A percentile compares a stretch with the other conserved stretches of the same genome.
Conservation (phyloP, 2,329 filamentous ascomycete species). For the Colletotrichum plurivorum region DNA sequence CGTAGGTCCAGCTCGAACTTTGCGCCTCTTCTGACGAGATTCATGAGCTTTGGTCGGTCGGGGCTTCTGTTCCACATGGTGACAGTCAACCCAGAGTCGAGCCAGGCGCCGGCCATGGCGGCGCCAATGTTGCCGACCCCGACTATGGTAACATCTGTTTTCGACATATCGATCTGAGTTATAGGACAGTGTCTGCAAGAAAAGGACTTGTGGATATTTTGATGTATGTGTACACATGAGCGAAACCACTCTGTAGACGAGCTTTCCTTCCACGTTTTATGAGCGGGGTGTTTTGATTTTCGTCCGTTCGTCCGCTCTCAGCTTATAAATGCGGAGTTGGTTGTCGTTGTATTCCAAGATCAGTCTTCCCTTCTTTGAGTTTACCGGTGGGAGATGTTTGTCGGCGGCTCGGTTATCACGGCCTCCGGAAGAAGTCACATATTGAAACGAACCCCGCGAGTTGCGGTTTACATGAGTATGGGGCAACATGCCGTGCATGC, state of each 20-base stretch:
- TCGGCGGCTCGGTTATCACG: too few species aligned
- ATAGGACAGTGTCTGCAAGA: background rate
- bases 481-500: too few species aligned
- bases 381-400: too few species aligned
- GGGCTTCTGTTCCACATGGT: slow-evolving; percentile 31
- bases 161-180: background rate
- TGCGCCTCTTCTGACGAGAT: slow-evolving; percentile 2
- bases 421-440: too few species aligned
- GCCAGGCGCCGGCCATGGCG: slow-evolving; percentile 18
- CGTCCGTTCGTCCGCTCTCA: background rate
- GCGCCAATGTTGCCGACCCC: slow-evolving; percentile 34
- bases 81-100: slow-evolving; percentile 14
- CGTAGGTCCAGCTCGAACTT: slow-evolving; percentile 34
- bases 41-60: slow-evolving; percentile 8
- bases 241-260: too few species aligned
- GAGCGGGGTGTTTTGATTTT: background rate
- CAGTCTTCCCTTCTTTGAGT: too few species aligned
- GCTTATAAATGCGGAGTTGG: background rate
- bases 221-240: too few species aligned
- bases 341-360: too few species aligned
- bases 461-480: too few species aligned
- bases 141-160: slow-evolving; percentile 5
- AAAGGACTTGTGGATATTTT: too few species aligned
- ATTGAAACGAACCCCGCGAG: too few species aligned
- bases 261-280: too few species aligned